Evolutionary conservation across 1,139 yeast species (phyloP).

Genomic region (Suhomyces guaymorum): DNA sequence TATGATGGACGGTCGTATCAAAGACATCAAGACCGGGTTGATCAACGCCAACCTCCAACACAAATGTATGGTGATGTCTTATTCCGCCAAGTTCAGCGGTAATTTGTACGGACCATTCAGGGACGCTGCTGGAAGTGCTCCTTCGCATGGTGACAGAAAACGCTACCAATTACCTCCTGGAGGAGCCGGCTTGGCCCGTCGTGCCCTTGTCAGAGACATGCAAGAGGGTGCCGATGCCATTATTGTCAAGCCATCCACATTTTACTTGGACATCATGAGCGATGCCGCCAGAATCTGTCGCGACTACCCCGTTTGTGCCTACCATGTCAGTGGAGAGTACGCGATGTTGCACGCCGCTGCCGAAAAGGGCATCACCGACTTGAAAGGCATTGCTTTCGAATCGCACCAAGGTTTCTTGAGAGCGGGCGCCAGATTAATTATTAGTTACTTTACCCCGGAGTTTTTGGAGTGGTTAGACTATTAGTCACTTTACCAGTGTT

Average conservation of each 20-base stretch:
- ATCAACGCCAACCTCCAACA: constrained; percentile 85
- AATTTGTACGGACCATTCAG: constrained; percentile 94
- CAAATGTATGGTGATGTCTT: constrained; percentile 85
- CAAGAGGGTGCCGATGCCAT: constrained; percentile 95
- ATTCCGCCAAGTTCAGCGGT: constrained; percentile 92
- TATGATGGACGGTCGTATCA: constrained; percentile 95
- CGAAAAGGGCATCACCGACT: constrained; percentile 88
- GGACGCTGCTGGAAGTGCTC: constrained; percentile 94
- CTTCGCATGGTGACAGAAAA: constrained; percentile 88
- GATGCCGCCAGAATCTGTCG: constrained; percentile 83
- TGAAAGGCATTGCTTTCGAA: constrained; percentile 88
- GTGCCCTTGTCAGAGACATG: constrained; percentile 85
- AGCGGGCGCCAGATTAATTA: constrained; percentile 93
- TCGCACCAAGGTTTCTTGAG: constrained; percentile 87
- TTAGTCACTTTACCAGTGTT: background rate
- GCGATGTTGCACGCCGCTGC: constrained; percentile 99
- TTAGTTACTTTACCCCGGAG: constrained; percentile 94
- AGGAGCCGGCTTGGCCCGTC: constrained; percentile 89
- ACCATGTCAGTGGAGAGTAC: constrained; percentile 96
- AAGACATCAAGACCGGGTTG: constrained; percentile 83
- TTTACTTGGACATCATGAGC: constrained; percentile 84
- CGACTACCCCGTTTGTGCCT: constrained; percentile 89
- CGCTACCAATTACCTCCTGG: constrained; percentile 93
- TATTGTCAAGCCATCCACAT: constrained; percentile 96
- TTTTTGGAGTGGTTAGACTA: constrained; percentile 84